These are phyloP conservation scores for Dysphania ambrosioides DNA, from an alignment of 148 eudicot species.

Conservation along the genomic window DNA sequence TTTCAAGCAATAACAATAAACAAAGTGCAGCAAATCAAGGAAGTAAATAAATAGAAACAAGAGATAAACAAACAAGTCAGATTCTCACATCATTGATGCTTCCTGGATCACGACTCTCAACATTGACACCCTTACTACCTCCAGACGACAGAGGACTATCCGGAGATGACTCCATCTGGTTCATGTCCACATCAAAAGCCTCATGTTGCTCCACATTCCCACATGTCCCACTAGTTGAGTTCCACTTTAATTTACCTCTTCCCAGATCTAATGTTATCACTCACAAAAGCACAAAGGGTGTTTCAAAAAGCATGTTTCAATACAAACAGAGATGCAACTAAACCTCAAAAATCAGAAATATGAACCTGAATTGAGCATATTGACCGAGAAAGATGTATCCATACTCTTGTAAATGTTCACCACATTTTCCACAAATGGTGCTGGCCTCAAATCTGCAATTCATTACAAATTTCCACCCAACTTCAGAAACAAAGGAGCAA, in stretches of 20 bases:
- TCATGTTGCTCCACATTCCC: constrained; percentile 20
- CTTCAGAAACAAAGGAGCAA: neutral
- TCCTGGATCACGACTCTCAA: constrained; percentile 33
- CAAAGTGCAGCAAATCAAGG: neutral
- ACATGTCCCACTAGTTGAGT: constrained; percentile 27
- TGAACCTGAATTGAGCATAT: constrained; percentile 44
- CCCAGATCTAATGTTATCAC: constrained; percentile 26
- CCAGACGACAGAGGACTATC: constrained; percentile 47
- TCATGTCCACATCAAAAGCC: constrained; percentile 35
- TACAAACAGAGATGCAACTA: neutral
- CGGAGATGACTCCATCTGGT: constrained; percentile 47
- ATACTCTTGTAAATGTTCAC: constrained; percentile 58
- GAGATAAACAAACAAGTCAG: neutral
- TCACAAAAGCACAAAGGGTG: neutral
- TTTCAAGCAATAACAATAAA: neutral
- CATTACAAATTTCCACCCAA: neutral
- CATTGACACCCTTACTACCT: constrained; percentile 28
- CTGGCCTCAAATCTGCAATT: constrained; percentile 65
- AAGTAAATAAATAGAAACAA: too few relatives aligned
- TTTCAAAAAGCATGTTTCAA: neutral
- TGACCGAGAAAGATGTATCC: constrained; percentile 52
- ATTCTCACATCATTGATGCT: constrained; percentile 41
- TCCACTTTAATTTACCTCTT: too few relatives aligned
- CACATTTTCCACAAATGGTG: constrained; percentile 62
- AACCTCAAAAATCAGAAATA: neutral